Conservation (phyloP, 805 yeast species). For the Lachancea kluyveri region DNA sequence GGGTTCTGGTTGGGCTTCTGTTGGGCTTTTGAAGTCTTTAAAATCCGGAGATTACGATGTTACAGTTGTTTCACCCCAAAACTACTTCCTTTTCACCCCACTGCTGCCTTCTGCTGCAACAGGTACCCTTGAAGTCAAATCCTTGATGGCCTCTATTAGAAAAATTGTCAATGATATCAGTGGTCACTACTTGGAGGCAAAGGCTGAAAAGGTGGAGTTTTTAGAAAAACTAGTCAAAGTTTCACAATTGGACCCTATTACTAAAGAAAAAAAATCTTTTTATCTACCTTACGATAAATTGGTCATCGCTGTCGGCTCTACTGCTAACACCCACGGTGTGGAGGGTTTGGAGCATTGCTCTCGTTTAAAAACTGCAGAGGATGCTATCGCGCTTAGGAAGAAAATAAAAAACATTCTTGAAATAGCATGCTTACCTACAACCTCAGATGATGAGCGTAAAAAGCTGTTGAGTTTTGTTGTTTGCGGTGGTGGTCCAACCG, state of each 20-base stretch:
- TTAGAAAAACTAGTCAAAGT: conserved; percentile 53
- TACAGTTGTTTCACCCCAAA: conserved; percentile 62
- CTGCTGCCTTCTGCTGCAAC: conserved; percentile 66
- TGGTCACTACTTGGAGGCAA: conserved; percentile 60
- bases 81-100: conserved; percentile 65
- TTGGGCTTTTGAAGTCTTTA: conserved; percentile 47
- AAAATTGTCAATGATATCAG: conserved; percentile 44
- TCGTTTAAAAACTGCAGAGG: conserved; percentile 60
- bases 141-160: conserved; percentile 59
- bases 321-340: conserved; percentile 65
- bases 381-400: conserved; percentile 50
- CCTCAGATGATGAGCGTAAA: conserved; percentile 56
- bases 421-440: conserved; percentile 58
- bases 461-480: conserved; percentile 55
- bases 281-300: conserved; percentile 69
- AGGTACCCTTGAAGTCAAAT: conserved; percentile 60
- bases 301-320: conserved; percentile 64
- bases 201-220: conserved; percentile 53
- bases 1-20: conserved; percentile 73
- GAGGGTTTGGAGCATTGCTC: conserved; percentile 58
- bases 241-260: conserved; percentile 35
- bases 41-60: conserved; percentile 53
- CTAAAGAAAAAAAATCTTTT: conserved; percentile 39
- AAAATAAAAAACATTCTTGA: conserved; percentile 52
- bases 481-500: conserved; percentile 75